A percentile compares a stretch with the other conserved stretches of the same genome.
Conservation (phyloP, 495 filamentous ascomycete species). For the Penicillium dipodomyicola region DNA sequence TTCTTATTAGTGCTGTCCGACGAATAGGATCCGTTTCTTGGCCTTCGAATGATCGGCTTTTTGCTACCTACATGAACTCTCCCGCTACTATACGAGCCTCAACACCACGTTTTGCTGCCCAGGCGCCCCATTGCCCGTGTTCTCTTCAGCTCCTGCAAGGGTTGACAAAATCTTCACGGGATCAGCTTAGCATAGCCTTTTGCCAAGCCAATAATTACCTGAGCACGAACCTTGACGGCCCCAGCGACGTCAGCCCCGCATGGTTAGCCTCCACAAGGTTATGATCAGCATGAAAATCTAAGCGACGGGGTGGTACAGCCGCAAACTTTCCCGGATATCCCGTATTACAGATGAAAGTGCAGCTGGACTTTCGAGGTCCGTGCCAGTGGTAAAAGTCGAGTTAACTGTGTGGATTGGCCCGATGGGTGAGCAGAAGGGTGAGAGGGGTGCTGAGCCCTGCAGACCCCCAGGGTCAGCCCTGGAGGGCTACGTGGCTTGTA, state of each 20-base stretch:
- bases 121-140: background rate
- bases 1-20: background rate
- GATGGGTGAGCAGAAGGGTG: background rate
- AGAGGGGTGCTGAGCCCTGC: background rate
- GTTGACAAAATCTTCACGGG: background rate
- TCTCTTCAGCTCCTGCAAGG: slow-evolving; percentile 2
- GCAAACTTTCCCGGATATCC: background rate
- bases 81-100: background rate
- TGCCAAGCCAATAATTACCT: background rate
- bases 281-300: background rate
- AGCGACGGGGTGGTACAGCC: background rate
- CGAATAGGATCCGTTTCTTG: background rate
- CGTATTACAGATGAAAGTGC: background rate
- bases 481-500: background rate
- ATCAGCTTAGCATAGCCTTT: background rate
- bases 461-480: background rate
- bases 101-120: background rate
- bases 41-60: background rate
- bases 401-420: background rate
- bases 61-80: background rate
- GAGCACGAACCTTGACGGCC: background rate
- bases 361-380: background rate
- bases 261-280: background rate
- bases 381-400: background rate
- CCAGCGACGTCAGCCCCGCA: background rate